These are phyloP conservation scores for Mycena galopus DNA, from an alignment of 768 basidiomycete genomes.

Conservation along the genomic window DNA sequence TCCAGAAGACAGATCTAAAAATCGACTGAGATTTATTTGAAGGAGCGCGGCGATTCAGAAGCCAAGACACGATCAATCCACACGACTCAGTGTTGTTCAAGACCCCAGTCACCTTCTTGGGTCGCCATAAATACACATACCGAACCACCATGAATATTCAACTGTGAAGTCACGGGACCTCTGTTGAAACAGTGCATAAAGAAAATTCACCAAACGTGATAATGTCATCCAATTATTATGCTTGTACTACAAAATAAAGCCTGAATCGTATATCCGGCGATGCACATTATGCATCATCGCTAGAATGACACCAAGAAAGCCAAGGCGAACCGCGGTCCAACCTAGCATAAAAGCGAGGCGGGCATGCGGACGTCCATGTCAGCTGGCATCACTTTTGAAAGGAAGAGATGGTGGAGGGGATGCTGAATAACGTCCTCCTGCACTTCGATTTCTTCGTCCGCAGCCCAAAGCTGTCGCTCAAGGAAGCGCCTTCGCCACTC, in stretches of 20 bases:
- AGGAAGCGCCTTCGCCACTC: constrained; percentile 33
- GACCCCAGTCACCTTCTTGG: no score
- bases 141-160: no score
- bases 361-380: constrained; percentile 31
- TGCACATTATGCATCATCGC: constrained; percentile 27
- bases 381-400: constrained; percentile 21
- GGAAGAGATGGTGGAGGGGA: constrained; percentile 31
- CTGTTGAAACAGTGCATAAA: no score
- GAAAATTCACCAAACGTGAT: no score
- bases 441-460: not conserved
- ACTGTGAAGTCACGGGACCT: no score
- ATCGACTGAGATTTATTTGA: no score
- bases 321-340: not conserved
- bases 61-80: no score
- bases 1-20: no score
- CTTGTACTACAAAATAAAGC: constrained; percentile 4
- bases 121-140: no score
- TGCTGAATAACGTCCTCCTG: constrained; percentile 29
- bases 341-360: constrained; percentile 24
- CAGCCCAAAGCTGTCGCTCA: constrained; percentile 28
- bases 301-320: constrained; percentile 5
- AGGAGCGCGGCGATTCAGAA: no score
- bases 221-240: not conserved
- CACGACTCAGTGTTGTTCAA: no score
- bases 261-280: not conserved